phyloP scores from a whole-genome alignment of 129 eudicot species.

The Calendula officinalis region DNA sequence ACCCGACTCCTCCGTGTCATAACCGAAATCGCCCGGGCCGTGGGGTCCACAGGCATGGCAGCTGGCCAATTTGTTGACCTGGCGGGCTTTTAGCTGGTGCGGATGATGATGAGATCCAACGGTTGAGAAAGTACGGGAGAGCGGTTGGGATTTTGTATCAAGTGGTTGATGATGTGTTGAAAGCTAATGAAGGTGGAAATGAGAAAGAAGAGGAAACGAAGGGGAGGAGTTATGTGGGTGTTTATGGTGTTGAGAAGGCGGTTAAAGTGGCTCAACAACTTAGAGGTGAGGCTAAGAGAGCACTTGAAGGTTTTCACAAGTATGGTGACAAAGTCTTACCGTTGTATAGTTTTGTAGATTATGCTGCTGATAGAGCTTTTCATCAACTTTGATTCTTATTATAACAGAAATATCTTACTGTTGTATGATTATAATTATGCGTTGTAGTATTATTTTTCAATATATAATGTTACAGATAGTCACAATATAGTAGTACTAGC shows the following conservation, averaged over 20 bases:
- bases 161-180: constrained; percentile 73
- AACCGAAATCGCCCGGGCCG: constrained; percentile 90
- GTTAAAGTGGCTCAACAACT: constrained; percentile 78
- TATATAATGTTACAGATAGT: no score
- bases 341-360: constrained; percentile 84
- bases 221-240: constrained; percentile 75
- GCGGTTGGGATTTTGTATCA: constrained; percentile 88
- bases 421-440: background rate
- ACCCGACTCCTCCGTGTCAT: constrained; percentile 66
- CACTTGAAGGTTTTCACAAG: constrained; percentile 71
- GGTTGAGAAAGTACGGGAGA: constrained; percentile 73
- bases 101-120: constrained; percentile 64
- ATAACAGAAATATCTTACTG: background rate
- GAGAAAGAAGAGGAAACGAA: constrained; percentile 32
- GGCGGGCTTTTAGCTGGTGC: constrained; percentile 82
- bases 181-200: constrained; percentile 25
- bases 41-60: constrained; percentile 98
- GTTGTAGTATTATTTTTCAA: no score
- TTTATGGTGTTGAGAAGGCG: constrained; percentile 87
- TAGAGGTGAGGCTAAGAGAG: constrained; percentile 67
- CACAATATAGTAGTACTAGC: no score
- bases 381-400: constrained; percentile 34
- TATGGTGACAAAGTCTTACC: constrained; percentile 83
- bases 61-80: constrained; percentile 92
- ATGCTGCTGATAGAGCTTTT: constrained; percentile 85